phyloP scores from a whole-genome alignment of 2,329 filamentous ascomycete species.

The Neoscytalidium dimidiatum region DNA sequence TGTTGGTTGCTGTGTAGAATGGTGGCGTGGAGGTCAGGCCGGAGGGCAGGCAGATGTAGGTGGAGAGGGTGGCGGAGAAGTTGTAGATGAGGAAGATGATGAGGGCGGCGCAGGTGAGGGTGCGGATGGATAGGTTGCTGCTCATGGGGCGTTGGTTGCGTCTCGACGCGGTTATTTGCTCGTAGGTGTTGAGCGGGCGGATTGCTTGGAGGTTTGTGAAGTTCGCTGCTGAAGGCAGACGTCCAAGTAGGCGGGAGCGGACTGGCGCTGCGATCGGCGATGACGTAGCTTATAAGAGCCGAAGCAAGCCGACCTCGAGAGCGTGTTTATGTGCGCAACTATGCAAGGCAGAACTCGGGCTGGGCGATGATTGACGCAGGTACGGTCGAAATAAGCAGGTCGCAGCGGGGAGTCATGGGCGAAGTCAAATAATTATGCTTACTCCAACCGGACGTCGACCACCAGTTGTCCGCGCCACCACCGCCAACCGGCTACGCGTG shows the following conservation, averaged over 20 bases:
- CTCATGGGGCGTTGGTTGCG: background rate
- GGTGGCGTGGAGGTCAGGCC: background rate
- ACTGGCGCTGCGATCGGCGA: background rate
- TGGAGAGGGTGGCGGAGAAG: slow-evolving; percentile 32
- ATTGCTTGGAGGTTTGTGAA: too few species aligned
- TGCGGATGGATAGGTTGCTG: background rate
- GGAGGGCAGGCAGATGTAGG: background rate
- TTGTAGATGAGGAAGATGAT: slow-evolving; percentile 32
- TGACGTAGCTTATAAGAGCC: background rate
- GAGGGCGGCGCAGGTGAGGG: background rate
- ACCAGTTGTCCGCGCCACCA: background rate
- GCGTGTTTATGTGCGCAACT: background rate
- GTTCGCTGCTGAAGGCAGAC: slow-evolving; percentile 1
- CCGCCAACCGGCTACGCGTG: background rate
- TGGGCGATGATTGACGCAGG: background rate
- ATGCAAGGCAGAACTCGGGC: background rate
- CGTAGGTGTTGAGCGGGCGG: too few species aligned
- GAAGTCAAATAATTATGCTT: slow-evolving; percentile 16
- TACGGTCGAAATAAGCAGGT: slow-evolving; percentile 11
- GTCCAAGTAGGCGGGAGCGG: background rate
- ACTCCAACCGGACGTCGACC: background rate
- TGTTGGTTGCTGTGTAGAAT: slow-evolving; percentile 30
- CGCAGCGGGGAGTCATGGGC: background rate
- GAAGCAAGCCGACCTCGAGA: too few species aligned
- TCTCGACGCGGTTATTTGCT: slow-evolving; percentile 31